Conservation (phyloP, 331 rosid species). For the Dryas integrifolia region DNA sequence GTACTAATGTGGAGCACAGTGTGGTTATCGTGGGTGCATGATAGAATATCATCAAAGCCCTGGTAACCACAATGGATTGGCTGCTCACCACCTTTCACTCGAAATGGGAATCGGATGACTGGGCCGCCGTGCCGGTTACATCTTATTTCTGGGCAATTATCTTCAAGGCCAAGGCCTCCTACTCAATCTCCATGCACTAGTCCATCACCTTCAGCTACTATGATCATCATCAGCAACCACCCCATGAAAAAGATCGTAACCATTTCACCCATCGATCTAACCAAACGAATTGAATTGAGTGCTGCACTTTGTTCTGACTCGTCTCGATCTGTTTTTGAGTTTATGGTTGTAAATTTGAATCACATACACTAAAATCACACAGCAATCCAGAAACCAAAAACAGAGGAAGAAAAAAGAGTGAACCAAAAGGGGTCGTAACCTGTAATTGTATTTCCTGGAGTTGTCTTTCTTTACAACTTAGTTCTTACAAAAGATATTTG, state of each 20-base stretch:
- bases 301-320: too few species aligned
- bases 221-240: neutral
- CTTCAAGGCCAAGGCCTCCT: neutral
- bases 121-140: slow-evolving; percentile 2
- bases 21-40: neutral
- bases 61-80: slow-evolving; percentile 5
- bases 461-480: too few species aligned
- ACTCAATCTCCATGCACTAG: neutral
- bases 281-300: too few species aligned
- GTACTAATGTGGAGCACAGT: neutral
- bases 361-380: too few species aligned
- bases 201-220: too few species aligned
- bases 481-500: too few species aligned
- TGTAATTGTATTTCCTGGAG: too few species aligned
- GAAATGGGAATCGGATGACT: slow-evolving; percentile 14
- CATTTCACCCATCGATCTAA: neutral
- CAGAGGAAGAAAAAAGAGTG: too few species aligned
- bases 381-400: too few species aligned
- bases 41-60: neutral
- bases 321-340: too few species aligned
- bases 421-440: too few species aligned
- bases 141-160: neutral
- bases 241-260: neutral
- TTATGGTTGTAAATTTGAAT: too few species aligned
- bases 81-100: neutral